Conservation (phyloP, 179 eudicot species). For the Carnegiea gigantea region DNA sequence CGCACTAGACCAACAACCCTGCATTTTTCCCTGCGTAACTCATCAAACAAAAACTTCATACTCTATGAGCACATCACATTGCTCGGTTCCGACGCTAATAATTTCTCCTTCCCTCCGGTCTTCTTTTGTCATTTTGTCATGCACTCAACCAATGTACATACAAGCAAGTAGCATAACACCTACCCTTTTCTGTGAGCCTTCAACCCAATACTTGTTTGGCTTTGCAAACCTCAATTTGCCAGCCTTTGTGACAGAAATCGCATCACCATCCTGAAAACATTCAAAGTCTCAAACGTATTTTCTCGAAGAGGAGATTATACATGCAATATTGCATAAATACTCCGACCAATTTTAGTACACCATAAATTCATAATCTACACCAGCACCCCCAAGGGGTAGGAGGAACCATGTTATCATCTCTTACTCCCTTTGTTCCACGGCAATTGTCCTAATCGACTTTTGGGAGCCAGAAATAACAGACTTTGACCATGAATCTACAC, state of each 20-base stretch:
- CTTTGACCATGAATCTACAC: background rate
- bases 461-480: background rate
- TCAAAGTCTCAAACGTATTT: background rate
- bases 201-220: slow-evolving; percentile 96
- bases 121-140: background rate
- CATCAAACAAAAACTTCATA: background rate
- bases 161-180: slow-evolving; percentile 1
- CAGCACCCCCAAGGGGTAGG: background rate
- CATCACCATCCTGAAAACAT: slow-evolving; percentile 67
- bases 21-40: background rate
- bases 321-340: background rate
- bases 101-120: background rate
- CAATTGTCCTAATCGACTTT: background rate
- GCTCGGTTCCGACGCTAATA: background rate
- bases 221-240: slow-evolving; percentile 68
- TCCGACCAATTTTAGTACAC: background rate
- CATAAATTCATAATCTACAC: background rate
- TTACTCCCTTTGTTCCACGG: background rate
- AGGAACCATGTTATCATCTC: background rate
- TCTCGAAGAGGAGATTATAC: background rate
- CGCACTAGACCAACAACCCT: background rate
- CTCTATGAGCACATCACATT: background rate
- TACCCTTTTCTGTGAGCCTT: slow-evolving; percentile 90
- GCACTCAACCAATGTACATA: background rate
- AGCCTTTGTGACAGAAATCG: slow-evolving; percentile 66